Evolutionary conservation across 345 rosid genomes (phyloP), one percentile per base, ranked within the genome.

Genomic region (Moricandia moricandioides): DNA sequence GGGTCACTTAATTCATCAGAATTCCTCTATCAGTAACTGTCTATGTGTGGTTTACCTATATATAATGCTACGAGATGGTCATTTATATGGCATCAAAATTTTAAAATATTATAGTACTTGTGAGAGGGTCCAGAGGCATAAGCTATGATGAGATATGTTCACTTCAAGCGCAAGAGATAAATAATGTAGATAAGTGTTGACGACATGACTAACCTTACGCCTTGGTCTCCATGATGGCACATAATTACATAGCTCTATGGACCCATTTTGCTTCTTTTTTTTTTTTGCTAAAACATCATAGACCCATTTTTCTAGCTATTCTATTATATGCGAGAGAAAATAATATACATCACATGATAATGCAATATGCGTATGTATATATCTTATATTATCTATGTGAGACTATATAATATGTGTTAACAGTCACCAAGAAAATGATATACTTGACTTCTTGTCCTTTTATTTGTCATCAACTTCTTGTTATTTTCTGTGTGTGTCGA

Each of bases 381-480:
- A 47, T 47, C 54, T 55, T 5, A 55, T 54, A 54, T 21, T 56
- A 56, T 29, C 54, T 47, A 4, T 7, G 31, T 21, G 29, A 54
- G 59, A 17, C 27, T 26, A 40, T 27, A 26, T 8, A 39, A 37
- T 37, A 51, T 47, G 47, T 49, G 47, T 49, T 35, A 30, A 73
- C 30, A 72, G 45, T 56, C 47, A 57, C 66, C 49, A 40, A 74
- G 78, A 74, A 66, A 43, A 74, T 65, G 71, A 65, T 65, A 30
- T 65, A 65, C 57, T 65, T 65, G 71, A 39, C 70, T 73, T 65
- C 65, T 65, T 55, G 21, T 55, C 27, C 13, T 34, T 26, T 21
- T 8, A 5, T 71, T 62, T 47, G 69, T 72, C 76, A 62, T 62
- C 12, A 62, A n/a, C 69, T 72, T 62, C 61, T 72, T 72, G 69